Conservation (phyloP, 441 rosid species). For the Erodium moschatum region DNA sequence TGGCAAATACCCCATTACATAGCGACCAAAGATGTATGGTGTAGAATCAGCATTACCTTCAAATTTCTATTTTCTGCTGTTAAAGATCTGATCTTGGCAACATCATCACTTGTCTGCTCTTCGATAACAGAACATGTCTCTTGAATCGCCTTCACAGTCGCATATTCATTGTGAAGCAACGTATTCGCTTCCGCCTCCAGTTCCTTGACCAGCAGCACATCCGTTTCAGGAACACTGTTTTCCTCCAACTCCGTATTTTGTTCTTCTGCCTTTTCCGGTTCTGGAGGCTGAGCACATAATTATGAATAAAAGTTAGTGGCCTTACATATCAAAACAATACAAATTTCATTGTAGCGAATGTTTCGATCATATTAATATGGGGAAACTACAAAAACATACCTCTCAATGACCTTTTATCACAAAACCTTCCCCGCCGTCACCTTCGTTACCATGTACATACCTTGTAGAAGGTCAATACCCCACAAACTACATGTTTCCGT, state of each 20-base stretch:
- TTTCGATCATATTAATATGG: not conserved
- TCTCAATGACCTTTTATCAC: no score
- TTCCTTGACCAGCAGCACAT: constrained; percentile 43
- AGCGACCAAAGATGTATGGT: not conserved
- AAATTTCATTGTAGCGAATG: not conserved
- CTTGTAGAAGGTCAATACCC: no score
- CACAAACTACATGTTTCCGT: no score
- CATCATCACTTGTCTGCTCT: constrained; percentile 83
- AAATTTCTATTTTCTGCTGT: constrained; percentile 62
- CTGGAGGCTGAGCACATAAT: constrained; percentile 15
- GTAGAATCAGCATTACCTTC: constrained; percentile 38
- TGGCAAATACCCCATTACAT: not conserved
- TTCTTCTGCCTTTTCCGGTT: constrained; percentile 69
- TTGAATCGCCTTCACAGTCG: constrained; percentile 40
- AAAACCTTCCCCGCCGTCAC: no score
- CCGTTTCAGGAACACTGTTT: constrained; percentile 60
- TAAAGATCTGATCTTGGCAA: constrained; percentile 58
- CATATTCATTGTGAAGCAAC: not conserved
- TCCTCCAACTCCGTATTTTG: constrained; percentile 59
- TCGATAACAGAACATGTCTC: constrained; percentile 82
- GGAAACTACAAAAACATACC: no score
- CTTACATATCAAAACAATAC: constrained; percentile 5
- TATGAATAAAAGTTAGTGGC: constrained; percentile 11
- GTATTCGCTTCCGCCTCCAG: not conserved
- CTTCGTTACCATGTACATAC: no score